Evolutionary conservation across 352 stramenopile species (phyloP), one percentile per base, ranked within the genome.

Genomic region (Globisporangium cystogenes): DNA sequence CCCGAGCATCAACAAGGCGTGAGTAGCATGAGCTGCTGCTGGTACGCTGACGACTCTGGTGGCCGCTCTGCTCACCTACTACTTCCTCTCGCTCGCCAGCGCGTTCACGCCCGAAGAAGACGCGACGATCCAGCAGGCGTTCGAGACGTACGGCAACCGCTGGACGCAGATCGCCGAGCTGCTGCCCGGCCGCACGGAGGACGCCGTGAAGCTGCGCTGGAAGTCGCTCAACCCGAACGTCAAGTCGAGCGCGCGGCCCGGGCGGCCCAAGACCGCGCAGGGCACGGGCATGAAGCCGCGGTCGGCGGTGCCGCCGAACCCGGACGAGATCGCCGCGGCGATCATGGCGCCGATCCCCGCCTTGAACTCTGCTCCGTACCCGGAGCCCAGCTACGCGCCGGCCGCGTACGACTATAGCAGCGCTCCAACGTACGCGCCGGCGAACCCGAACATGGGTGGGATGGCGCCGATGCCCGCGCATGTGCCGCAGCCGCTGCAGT

Each of bases 81-180:
- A n/a, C n/a, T n/a, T n/a, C n/a, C n/a, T n/a, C n/a, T n/a, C n/a
- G n/a, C n/a, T n/a, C n/a, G n/a, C n/a, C n/a, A n/a, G 82, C 4
- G 93, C 91, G 35, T 99, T 96, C 82, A 96, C 92, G 10, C 84
- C 91, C 60, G 79, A 97, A 31, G 95, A 99, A 68, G 96, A 99
- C 66, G 77, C 82, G 16, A 75, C 96, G 15, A 98, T 99, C 46
- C 72, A 98, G 0, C 71, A 81, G 4, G 85, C 77, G 35, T 92
- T 98, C 53, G 77, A 83, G 41, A 80, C 78, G 21, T 81, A 98
- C 12, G 96, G 96, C 37, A 98, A 98, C 70, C 94, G 95, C 49
- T 99, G 96, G 96, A 96, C 90, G 1, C 87, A 98, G 58, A 98
- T 98, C 65, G 86, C 96, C 16, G 95, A 98, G 60, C 72, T 96